Conservation (phyloP, 306 rosid species). For the Medicago ruthenica region DNA sequence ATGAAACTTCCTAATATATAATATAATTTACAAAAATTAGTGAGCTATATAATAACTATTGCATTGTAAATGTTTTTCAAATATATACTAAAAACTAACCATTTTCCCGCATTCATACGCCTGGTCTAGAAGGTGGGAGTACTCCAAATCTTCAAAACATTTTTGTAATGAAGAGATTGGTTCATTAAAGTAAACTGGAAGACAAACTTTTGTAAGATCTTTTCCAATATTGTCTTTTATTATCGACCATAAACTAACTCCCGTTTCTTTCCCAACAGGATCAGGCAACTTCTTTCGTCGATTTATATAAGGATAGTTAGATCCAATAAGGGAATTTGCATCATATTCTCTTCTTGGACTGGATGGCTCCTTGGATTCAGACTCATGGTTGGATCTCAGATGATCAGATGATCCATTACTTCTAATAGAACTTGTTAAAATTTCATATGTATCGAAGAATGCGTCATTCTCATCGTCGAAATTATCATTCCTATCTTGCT, state of each 20-base stretch:
- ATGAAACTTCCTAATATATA: no score
- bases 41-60: neutral
- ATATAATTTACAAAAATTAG: no score
- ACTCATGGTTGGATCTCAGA: constrained; percentile 41
- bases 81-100: constrained; percentile 57
- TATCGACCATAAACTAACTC: constrained; percentile 92
- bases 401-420: constrained; percentile 60
- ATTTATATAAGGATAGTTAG: constrained; percentile 60
- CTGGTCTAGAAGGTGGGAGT: constrained; percentile 79
- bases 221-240: constrained; percentile 92
- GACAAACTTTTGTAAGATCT: constrained; percentile 91
- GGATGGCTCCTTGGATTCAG: constrained; percentile 55
- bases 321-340: constrained; percentile 49
- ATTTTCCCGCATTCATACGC: constrained; percentile 84
- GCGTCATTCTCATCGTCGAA: constrained; percentile 78
- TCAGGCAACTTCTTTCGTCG: constrained; percentile 86
- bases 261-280: constrained; percentile 84
- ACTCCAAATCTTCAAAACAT: constrained; percentile 91
- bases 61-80: neutral
- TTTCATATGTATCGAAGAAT: constrained; percentile 80
- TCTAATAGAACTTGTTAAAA: constrained; percentile 65
- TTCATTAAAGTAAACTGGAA: constrained; percentile 93
- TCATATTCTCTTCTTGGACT: constrained; percentile 20
- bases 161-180: constrained; percentile 90
- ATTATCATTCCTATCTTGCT: constrained; percentile 71